These are phyloP conservation scores for Cymodocea nodosa DNA, from an alignment of 116 monocot genomes.

Conservation along the genomic window DNA sequence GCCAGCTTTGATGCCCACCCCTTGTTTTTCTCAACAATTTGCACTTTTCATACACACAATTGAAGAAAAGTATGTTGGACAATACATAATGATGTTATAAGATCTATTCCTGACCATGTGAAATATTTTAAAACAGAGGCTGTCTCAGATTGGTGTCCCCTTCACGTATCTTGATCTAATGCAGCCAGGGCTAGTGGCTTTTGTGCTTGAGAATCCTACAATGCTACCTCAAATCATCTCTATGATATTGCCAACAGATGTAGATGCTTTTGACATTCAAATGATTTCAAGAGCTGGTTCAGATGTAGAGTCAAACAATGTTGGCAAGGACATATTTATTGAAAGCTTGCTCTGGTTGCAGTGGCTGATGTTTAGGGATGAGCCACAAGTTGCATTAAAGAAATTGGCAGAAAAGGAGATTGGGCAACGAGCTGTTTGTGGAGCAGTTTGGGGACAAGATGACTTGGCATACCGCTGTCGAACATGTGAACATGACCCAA, in stretches of 20 bases:
- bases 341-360: constrained; percentile 68
- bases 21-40: too few relatives aligned
- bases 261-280: constrained; percentile 15
- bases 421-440: constrained; percentile 76
- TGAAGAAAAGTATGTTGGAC: too few relatives aligned
- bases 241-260: constrained; percentile 39
- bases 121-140: constrained; percentile 24
- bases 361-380: constrained; percentile 86
- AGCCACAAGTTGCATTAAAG: constrained; percentile 39
- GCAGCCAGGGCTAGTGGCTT: constrained; percentile 35
- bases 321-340: constrained; percentile 21
- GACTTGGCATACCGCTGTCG: constrained; percentile 92
- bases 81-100: too few relatives aligned
- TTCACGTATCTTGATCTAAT: constrained; percentile 20
- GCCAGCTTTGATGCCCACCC: too few relatives aligned
- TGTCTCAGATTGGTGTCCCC: constrained; percentile 37
- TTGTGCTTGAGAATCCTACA: constrained; percentile 28
- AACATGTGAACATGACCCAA: constrained; percentile 84
- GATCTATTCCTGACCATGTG: not conserved
- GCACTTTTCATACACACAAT: too few relatives aligned
- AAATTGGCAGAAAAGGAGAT: constrained; percentile 25
- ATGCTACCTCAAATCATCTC: constrained; percentile 23
- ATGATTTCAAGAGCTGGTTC: constrained; percentile 5
- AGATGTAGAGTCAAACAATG: not conserved
- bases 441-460: constrained; percentile 72